Evolutionary conservation across 352 stramenopile genomes (phyloP).

Genomic region (Phytophthora sojae): DNA sequence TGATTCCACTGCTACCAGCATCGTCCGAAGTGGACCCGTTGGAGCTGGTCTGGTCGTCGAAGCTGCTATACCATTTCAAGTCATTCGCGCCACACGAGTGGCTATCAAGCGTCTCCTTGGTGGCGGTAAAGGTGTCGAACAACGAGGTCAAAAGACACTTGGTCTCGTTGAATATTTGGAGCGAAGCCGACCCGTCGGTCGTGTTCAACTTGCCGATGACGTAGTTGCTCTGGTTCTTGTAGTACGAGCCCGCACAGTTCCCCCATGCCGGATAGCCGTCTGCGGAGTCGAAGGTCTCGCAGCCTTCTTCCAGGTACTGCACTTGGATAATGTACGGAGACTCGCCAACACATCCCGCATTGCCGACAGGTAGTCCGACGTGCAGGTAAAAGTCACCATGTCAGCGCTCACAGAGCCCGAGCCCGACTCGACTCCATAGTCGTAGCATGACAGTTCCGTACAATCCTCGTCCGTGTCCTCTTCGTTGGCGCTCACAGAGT

Average conservation of each 20-base stretch:
- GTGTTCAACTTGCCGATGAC: conserved; percentile 23
- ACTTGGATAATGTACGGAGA: conserved; percentile 23
- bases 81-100: conserved; percentile 19
- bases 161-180: conserved; percentile 19
- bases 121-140: conserved; percentile 2
- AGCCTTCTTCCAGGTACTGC: conserved; percentile 4
- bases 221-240: conserved; percentile 22
- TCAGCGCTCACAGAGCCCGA: background rate
- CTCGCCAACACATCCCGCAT: conserved; percentile 4
- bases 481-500: background rate
- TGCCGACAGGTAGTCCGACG: background rate
- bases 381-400: background rate
- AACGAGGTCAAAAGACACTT: conserved; percentile 10
- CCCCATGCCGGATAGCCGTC: conserved; percentile 17
- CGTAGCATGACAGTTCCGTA: background rate
- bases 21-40: background rate
- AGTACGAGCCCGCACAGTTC: conserved; percentile 17
- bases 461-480: background rate
- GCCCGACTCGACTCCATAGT: background rate
- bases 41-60: conserved; percentile 6
- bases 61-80: conserved; percentile 34
- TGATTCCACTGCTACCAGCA: background rate
- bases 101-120: conserved; percentile 8
- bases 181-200: conserved; percentile 17
- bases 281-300: background rate